Evolutionary conservation across 345 rosid genomes (phyloP), one percentile per base, ranked within the genome.

Genomic region (Mangifera indica): DNA sequence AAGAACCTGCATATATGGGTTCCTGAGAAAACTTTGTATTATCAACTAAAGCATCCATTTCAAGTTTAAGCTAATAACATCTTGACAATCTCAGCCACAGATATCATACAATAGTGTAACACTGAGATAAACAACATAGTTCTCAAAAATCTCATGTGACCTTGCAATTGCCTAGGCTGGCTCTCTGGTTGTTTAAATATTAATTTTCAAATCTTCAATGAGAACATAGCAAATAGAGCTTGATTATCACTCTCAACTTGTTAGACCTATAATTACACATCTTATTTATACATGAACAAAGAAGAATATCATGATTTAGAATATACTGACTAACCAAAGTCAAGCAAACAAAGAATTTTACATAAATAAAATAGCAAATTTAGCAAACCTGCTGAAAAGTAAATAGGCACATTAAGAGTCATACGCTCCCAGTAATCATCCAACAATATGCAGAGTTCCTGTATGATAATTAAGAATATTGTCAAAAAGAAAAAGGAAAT

Each of bases 371-470:
- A 63, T 9, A 21, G 48, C 20, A 63, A 29, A 59, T 22, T 60
- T 9, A 72, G 11, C 84, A 81, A 71, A 94, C 98, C 99, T 77
- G 98, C 86, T 25, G 98, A 93, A 81, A 95, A 95, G 84, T 89
- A 95, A 59, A 95, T 91, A 6, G 99, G 99, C 87, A 92, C 90
- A 46, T 86, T 86, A 74, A 95, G 81, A 79, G 88, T 92, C 97
- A 92, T 84, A 67, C 96, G 96, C 74, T 92, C 98, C 98, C 99
- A 92, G 83, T 92, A 95, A 77, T 95, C 97, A 74, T 95, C 98
- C 77, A 95, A 85, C 80, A 95, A 77, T 81, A 92, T 87, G 77
- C 98, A 90, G 29, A 92, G 89, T 77, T 95, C 99, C 98, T 94
- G 26, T 26, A 62, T 44, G 61, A 56, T 42, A 42, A 73, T 51